Conservation (phyloP, 2,329 filamentous ascomycete species). For the Pseudogymnoascus sp. region DNA sequence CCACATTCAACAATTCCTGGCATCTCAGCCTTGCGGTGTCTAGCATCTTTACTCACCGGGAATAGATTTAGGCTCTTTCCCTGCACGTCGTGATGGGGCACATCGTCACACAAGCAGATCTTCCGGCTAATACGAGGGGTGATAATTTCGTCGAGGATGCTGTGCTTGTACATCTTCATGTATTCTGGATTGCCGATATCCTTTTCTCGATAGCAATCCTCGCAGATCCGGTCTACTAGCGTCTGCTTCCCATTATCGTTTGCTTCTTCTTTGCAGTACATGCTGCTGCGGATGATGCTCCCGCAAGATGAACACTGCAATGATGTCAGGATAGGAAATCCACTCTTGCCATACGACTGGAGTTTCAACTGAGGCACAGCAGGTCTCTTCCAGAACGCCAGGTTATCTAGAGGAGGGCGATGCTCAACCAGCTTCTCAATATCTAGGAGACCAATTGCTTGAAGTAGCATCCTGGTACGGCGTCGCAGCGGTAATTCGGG, state of each 20-base stretch:
- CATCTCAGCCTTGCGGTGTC: neutral
- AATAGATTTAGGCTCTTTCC: constrained; percentile 12
- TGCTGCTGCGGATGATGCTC: constrained; percentile 23
- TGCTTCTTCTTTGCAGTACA: constrained; percentile 19
- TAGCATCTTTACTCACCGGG: neutral
- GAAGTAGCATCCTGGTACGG: constrained; percentile 28
- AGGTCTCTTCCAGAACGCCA: constrained; percentile 23
- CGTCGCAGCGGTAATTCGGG: constrained; percentile 13
- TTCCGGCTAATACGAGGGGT: constrained; percentile 28
- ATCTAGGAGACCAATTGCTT: constrained; percentile 31
- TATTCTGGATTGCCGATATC: constrained; percentile 26
- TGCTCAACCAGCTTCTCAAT: constrained; percentile 35
- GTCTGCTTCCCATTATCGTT: constrained; percentile 9
- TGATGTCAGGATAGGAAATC: neutral
- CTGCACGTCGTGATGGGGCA: constrained; percentile 17
- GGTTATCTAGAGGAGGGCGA: constrained; percentile 20
- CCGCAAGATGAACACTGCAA: constrained; percentile 15
- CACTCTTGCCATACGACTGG: neutral
- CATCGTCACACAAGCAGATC: constrained; percentile 24
- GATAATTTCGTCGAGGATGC: neutral
- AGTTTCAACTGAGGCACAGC: constrained; percentile 19
- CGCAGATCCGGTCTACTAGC: constrained; percentile 23
- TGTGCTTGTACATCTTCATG: constrained; percentile 28
- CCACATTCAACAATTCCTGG: neutral
- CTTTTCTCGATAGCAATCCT: constrained; percentile 28